Evolutionary conservation across 164 flowering plant species (phyloP).

Genomic region (Euptelea pleiosperma): DNA sequence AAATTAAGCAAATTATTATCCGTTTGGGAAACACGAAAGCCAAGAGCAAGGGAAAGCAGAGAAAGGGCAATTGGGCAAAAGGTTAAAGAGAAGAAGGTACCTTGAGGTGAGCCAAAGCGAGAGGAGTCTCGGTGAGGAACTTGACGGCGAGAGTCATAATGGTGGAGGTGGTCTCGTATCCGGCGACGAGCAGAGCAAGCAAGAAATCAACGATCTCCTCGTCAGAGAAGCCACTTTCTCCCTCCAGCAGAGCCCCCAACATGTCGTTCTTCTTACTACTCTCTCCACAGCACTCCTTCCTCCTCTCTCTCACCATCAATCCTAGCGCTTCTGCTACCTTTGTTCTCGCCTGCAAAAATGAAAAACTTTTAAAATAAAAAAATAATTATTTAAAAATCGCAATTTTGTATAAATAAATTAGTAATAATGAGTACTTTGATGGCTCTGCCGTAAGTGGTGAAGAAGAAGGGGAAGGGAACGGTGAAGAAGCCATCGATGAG

Average conservation of each 20-base stretch:
- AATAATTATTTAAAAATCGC: not conserved
- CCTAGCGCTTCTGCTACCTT: conserved; percentile 83
- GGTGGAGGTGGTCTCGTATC: conserved; percentile 94
- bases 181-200: conserved; percentile 84
- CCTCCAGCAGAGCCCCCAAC: conserved; percentile 66
- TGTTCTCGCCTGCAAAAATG: conserved; percentile 49
- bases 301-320: conserved; percentile 57
- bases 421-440: conserved; percentile 44
- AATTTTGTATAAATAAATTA: not conserved
- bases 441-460: conserved; percentile 80
- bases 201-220: conserved; percentile 86
- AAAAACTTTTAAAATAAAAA: too few species aligned
- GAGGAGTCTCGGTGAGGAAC: conserved; percentile 82
- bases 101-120: conserved; percentile 76
- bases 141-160: conserved; percentile 94
- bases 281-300: conserved; percentile 14
- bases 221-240: conserved; percentile 60
- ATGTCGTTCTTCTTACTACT: conserved; percentile 68
- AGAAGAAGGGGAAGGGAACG: conserved; percentile 68
- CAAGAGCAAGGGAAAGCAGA: not conserved
- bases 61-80: not conserved
- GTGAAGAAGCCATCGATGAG: conserved; percentile 92
- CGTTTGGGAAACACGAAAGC: not conserved
- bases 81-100: too few species aligned
- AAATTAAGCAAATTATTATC: too few species aligned